Evolutionary conservation across 257 asterid species (phyloP).

Genomic region (Fraxinus cuspidata): DNA sequence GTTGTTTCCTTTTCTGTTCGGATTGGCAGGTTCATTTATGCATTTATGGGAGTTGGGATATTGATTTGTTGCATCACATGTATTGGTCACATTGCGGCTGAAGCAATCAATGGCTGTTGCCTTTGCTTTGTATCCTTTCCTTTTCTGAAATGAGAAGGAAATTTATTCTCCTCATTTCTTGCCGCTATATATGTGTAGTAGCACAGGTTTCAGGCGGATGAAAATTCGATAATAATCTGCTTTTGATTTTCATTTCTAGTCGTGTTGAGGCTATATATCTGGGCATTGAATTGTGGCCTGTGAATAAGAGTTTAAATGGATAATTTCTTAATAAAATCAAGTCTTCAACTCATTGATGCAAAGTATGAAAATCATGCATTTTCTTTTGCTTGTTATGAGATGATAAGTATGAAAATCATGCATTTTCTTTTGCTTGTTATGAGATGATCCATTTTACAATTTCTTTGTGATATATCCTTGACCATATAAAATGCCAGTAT

Average conservation of each 20-base stretch:
- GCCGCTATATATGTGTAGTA: background rate
- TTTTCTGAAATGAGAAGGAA: background rate
- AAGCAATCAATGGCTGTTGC: conserved; percentile 81
- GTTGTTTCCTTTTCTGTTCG: conserved; percentile 13
- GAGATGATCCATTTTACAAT: background rate
- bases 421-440: background rate
- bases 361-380: background rate
- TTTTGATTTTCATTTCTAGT: background rate
- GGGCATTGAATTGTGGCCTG: background rate
- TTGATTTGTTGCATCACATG: conserved; percentile 56
- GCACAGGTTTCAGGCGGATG: background rate
- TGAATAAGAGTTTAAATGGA: background rate
- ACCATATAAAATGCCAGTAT: conserved; percentile 49
- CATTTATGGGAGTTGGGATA: conserved; percentile 70
- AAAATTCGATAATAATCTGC: background rate
- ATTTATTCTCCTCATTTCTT: conserved; percentile 1
- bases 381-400: background rate
- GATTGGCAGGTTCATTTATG: conserved; percentile 75
- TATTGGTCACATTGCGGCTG: conserved; percentile 81
- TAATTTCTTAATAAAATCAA: background rate
- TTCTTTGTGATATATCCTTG: conserved; percentile 41
- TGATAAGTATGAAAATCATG: too few relatives aligned
- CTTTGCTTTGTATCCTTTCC: conserved; percentile 88
- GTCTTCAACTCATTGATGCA: conserved; percentile 11
- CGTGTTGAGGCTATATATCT: background rate